Evolutionary conservation across 208 protist genomes (phyloP).

Genomic region (Trypanosoma scelopori): DNA sequence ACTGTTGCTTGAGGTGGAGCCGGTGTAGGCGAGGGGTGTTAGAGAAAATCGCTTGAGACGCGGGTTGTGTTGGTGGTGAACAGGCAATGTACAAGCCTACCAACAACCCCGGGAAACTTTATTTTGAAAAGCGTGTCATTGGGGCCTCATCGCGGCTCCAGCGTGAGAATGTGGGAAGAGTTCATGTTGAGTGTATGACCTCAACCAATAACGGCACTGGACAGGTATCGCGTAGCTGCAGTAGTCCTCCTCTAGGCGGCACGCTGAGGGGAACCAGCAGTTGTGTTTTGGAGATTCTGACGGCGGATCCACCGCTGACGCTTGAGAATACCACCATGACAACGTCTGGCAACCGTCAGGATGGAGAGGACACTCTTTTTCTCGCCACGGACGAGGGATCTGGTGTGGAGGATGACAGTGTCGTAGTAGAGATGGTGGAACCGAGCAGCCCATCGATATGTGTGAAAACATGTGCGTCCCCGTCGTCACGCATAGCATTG

Average conservation of each 20-base stretch:
- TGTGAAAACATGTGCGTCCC: no score
- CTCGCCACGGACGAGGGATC: background rate
- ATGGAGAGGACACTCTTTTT: background rate
- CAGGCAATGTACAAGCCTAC: conserved; percentile 8
- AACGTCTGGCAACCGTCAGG: background rate
- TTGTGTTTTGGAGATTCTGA: conserved; percentile 19
- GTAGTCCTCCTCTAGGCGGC: background rate
- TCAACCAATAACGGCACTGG: background rate
- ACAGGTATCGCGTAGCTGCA: background rate
- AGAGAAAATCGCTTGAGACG: background rate
- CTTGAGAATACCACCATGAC: background rate
- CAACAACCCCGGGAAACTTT: conserved; percentile 1
- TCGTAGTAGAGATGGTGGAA: conserved; percentile 14
- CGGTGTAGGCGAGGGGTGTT: background rate
- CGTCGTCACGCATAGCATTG: background rate
- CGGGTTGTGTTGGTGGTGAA: background rate
- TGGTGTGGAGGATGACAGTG: conserved; percentile 7
- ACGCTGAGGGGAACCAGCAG: background rate
- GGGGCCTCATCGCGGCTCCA: conserved; percentile 7
- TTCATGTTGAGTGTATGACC: background rate
- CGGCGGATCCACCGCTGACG: conserved; percentile 14
- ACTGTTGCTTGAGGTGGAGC: no score
- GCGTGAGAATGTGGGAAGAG: background rate
- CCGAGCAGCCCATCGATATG: background rate
- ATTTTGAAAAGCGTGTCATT: conserved; percentile 32